Evolutionary conservation across 371 early-diverging fungal species (phyloP), one percentile per base, ranked within the genome.

Genomic region (Mortierella sp.): DNA sequence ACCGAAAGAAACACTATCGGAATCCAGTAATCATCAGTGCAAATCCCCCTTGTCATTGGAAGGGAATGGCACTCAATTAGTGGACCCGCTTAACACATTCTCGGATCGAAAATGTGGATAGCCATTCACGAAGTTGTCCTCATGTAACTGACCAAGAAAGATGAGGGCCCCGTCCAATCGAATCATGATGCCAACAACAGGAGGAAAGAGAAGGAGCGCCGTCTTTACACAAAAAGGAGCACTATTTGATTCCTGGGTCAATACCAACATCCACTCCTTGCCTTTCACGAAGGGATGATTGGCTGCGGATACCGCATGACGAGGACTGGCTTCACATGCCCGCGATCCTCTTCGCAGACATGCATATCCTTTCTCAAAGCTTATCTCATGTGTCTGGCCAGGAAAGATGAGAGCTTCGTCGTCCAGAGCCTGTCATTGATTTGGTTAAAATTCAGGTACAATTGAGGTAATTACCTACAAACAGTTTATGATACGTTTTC

Each of bases 351-450:
- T 67, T 61, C 61, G 61, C 37, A 59, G 52, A 67, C 60, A 60
- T 67, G 68, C 56, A 67, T 67, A 67, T 60, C 68, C 68, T 43
- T 37, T 67, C 68, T 53, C 68, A 60, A 55, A 44, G 44, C 61
- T 50, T 37, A 7, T 44, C 66, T 59, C 66, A 66, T 18, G 11
- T 15, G 7, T 37, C 66, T 66, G 59, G 51, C 59, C 50, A 66
- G 44, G 66, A 66, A 3, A 59, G 59, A 58, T 66, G 66, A 59
- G 66, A 46, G 66, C 59, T 59, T 21, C 60, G 66, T 66, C 66
- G 44, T 57, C 65, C 65, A 50, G 16, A 28, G 28, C 26, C 28
- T 57, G 65, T 56, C 19, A 30, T 50, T 26, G 65, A 19, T 52
- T 48, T 37, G 28, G 18, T 50, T 50, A n/a, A 50, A 50, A 50